Base-by-base conservation (phyloP, 2,329 filamentous ascomycete species). In the Tolypocladium cylindrosporum region DNA sequence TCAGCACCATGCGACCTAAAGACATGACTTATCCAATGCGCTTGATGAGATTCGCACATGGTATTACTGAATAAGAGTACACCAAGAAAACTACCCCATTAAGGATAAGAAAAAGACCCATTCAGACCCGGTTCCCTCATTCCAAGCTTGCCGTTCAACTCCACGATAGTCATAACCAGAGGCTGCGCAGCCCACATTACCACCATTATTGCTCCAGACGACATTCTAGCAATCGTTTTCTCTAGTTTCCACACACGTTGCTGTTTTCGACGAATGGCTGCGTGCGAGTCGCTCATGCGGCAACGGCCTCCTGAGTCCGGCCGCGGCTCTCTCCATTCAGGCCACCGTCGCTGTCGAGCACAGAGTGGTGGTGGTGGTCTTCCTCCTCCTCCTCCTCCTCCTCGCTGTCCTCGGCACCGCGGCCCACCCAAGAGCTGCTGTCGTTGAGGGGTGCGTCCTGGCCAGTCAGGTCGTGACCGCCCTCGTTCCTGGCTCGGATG, bases 391-490 rank as follows among this genome's bases (percentile, higher is more conserved):
- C 86, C 13, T 86, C 84, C 31, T 86, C 84, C 21, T 87, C 85
- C 2, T 89, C 86, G 16, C 86, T 84, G 24, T 77, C 77, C 68
- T 89, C 87, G 31, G 75, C 77, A 43, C 83, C 82, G 16, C 89
- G 89, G 8, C 88, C 87, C 41, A 92, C 85, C 93, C 93, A 97
- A 14, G 88, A 90, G 69, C 93, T 90, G 59, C 87, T 81, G 69
- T 90, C 89, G 62, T 91, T 85, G 61, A 91, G 75, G 19, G 90
- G 87, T 54, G 83, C 82, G 69, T 97, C 92, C 75, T 97, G 93
- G 54, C 81, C 81, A 2, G 90, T 89, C 43, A 97, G 81, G 68
- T 97, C 92, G 59, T 91, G 81, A 9, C 90, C 89, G 34, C 50
- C 64, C 67, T 93, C 89, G 60, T 84, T 82, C 62, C 84, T 81